Evolutionary conservation across 2,329 filamentous ascomycete genomes (phyloP), one percentile per base, ranked within the genome.

Genomic region (Pezicula rhizophila): DNA sequence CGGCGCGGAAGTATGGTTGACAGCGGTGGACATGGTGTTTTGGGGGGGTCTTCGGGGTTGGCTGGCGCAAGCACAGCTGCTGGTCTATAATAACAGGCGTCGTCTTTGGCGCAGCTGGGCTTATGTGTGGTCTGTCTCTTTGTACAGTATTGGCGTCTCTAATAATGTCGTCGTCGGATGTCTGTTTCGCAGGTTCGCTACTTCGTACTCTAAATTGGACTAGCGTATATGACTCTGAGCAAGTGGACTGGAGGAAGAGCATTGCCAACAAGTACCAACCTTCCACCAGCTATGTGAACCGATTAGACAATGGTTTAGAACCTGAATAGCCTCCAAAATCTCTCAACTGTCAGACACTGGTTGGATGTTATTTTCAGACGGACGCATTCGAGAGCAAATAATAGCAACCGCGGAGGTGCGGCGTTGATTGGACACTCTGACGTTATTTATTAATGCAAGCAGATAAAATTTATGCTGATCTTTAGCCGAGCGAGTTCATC

Each of bases 1-100:
- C 45, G 63, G 59, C 47, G 62, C 52, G 59, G 67, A 68, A 47
- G 69, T 63, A 59, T 69, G 65, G 52, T 63, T 64, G 47, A 59
- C 57, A 38, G 62, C 53, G 43, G 62, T 65, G 48, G 64, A 65
- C 64, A 65, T 66, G 53, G 44, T 59, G 53, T 46, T 49, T 42
- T 49, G 39, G 39, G 15, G 15, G 15, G 26, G 11, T 38, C 37
- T 23, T 17, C 18, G 46, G 35, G 14, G 41, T 28, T 48, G 17
- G 57, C 49, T 52, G 52, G 56, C 56, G 52, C 53, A 51, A 51
- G 48, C 54, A 50, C 52, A 53, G 51, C 55, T 52, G 41, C 52
- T 48, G 38, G 17, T 46, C 43, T 47, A 31, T 34, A 35, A 48
- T 41, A 42, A 31, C 31, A 47, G 23, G 23, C 23, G 35, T 40